Base-by-base conservation (phyloP, 2,329 filamentous ascomycete species). In the Sphaerulina musiva region DNA sequence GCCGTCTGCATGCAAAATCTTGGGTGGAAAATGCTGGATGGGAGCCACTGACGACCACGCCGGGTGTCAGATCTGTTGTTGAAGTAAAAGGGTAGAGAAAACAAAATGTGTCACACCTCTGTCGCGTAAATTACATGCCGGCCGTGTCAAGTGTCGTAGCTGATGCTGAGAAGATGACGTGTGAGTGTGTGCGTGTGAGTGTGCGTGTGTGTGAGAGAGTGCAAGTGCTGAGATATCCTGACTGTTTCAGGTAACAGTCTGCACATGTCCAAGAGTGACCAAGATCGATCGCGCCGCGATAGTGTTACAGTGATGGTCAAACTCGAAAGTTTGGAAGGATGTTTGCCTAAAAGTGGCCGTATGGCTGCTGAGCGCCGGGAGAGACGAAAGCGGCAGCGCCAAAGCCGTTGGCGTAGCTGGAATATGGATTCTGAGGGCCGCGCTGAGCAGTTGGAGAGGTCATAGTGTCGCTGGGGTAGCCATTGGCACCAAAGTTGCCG, bases 391-490 rank as follows among this genome's bases (percentile, higher is more conserved):
- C 53, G 31, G 58, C 55, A 48, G 53, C 54, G 48, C 53, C 55
- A 46, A 59, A 64, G 46, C 57, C 60, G 46, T 63, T 59, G 38
- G 64, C 61, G 47, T 53, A 59, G 23, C 46, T 43, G 29, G 57
- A 54, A 52, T 55, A 58, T 31, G 60, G 56, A 48, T 57, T 61
- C 38, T 55, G 59, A 42, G 53, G 59, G 56, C 60, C 58, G 40
- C 66, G 66, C 59, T 67, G 66, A 38, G 65, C 64, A 56, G 62
- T 58, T 4, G 66, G 62, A 34, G 67, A 63, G 8, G 61, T 46
- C 40, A 68, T 64, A 50, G 58, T 58, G 9, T 60, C 51, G 48
- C 47, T 54, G 36, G 31, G 36, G 17, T 50, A 58, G 48, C 57
- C 58, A 49, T 55, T 57, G 46, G 26, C 29, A 26, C 53, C 45